Evolutionary conservation across 129 eudicot species (phyloP), one percentile per base, ranked within the genome.

Genomic region (Lactuca saligna): DNA sequence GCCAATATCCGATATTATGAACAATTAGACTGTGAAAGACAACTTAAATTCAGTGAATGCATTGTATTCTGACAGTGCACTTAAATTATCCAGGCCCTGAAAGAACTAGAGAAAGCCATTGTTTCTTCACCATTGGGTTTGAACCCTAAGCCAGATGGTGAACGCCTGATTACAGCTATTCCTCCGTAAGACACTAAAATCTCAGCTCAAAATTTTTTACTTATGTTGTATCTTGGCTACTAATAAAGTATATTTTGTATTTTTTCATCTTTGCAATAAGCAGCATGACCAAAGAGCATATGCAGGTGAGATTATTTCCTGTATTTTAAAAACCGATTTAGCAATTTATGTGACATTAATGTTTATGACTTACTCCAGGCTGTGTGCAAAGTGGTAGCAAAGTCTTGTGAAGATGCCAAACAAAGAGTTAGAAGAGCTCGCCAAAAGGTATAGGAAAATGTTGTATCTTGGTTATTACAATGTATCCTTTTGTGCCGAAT

Each of bases 341-440:
- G 80, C 57, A 51, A 46, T 69, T 76, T 31, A 12, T 5, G 17
- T 60, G 9, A 51, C 46, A 58, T 66, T 20, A 60, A 31, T 13
- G 51, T 51, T 69, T 60, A 68, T 51, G 64, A 14, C 33, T 38
- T 69, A 64, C 59, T 37, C 65, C 80, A 92, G 98, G 98, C 92
- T 17, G 89, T 92, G 54, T 86, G 96, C 75, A 92, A 86, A 72
- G 83, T 89, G 80, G 96, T 92, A 67, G 79, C 95, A 55, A 92
- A 89, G 84, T 82, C 96, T 38, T 73, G 86, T 58, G 98, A 92
- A 89, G 98, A 88, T 73, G 91, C 82, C 67, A 88, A 92, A 60
- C 98, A 84, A 80, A 86, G 98, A 78, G 82, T 92, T 62, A 79
- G 96, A 83, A 82, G 98, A 86, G 85, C 96, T 37, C 86, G 98